phyloP scores from a whole-genome alignment of 352 stramenopile genomes.

The Peronosclerospora sorghi region DNA sequence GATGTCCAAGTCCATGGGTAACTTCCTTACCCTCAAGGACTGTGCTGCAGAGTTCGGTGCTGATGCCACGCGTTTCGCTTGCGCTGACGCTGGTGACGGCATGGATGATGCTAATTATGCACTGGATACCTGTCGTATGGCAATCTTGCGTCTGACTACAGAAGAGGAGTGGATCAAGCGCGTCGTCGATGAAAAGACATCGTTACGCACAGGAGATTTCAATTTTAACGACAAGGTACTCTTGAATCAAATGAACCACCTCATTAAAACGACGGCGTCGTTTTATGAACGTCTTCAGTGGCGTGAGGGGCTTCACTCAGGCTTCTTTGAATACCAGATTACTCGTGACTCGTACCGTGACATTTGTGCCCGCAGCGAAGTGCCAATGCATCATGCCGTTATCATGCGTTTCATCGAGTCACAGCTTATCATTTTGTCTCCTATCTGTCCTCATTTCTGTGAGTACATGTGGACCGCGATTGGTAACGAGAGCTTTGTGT shows the following conservation, averaged over 20 bases:
- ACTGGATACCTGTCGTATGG: constrained; percentile 93
- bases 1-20: constrained; percentile 99
- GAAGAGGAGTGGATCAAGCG: constrained; percentile 97
- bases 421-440: constrained; percentile 90
- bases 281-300: constrained; percentile 88
- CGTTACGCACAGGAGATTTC: constrained; percentile 64
- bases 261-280: constrained; percentile 85
- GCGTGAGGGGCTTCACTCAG: constrained; percentile 95
- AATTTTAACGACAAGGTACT: constrained; percentile 93
- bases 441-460: constrained; percentile 92
- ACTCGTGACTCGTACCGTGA: constrained; percentile 96
- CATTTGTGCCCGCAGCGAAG: constrained; percentile 81
- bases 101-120: constrained; percentile 99
- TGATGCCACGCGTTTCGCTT: constrained; percentile 96
- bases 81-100: constrained; percentile 94
- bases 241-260: constrained; percentile 94
- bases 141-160: constrained; percentile 94
- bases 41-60: constrained; percentile 92
- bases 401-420: constrained; percentile 90
- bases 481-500: constrained; percentile 87
- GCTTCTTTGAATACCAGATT: constrained; percentile 98
- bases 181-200: constrained; percentile 73
- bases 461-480: constrained; percentile 90
- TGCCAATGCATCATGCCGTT: constrained; percentile 88
- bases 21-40: constrained; percentile 99